These are phyloP conservation scores for Kodamaea suecica DNA, from an alignment of 1,139 yeast genomes.

Conservation along the genomic window DNA sequence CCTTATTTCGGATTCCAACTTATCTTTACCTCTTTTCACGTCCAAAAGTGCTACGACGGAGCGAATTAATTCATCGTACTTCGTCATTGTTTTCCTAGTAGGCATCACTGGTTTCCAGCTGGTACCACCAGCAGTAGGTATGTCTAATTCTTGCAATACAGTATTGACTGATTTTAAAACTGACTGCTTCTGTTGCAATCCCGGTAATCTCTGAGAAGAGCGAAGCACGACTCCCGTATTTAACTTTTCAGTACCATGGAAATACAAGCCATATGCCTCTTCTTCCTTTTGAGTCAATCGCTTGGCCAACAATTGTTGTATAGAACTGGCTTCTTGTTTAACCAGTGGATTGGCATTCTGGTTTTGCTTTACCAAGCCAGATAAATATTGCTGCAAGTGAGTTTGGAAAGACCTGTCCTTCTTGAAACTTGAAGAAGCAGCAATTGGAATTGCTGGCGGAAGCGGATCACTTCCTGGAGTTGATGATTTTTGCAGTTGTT, in stretches of 20 bases:
- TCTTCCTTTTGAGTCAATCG: slow-evolving; percentile 75
- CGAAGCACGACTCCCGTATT: slow-evolving; percentile 78
- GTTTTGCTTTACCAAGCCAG: slow-evolving; percentile 38
- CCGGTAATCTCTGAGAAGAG: slow-evolving; percentile 54
- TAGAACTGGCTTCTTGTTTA: slow-evolving; percentile 37
- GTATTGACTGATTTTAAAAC: slow-evolving; percentile 73
- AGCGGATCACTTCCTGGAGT: slow-evolving; percentile 38
- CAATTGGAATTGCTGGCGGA: slow-evolving; percentile 58
- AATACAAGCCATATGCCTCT: slow-evolving; percentile 78
- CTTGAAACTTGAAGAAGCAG: slow-evolving; percentile 51
- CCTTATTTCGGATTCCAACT: slow-evolving; percentile 74
- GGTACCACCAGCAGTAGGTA: slow-evolving; percentile 58
- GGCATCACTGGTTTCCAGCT: slow-evolving; percentile 80
- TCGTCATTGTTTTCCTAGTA: slow-evolving; percentile 73
- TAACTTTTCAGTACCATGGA: slow-evolving; percentile 71
- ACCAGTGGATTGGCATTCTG: slow-evolving; percentile 24
- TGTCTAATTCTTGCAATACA: slow-evolving; percentile 73
- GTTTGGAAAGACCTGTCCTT: slow-evolving; percentile 54
- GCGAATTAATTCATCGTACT: slow-evolving; percentile 74
- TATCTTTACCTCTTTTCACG: slow-evolving; percentile 82
- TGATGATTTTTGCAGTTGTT: slow-evolving; percentile 45
- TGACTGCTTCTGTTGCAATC: slow-evolving; percentile 50
- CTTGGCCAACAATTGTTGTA: slow-evolving; percentile 47
- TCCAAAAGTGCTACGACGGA: slow-evolving; percentile 74
- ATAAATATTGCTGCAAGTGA: slow-evolving; percentile 44